Conservation (phyloP, 2,329 filamentous ascomycete genomes). For the Xylaria arbuscula region DNA sequence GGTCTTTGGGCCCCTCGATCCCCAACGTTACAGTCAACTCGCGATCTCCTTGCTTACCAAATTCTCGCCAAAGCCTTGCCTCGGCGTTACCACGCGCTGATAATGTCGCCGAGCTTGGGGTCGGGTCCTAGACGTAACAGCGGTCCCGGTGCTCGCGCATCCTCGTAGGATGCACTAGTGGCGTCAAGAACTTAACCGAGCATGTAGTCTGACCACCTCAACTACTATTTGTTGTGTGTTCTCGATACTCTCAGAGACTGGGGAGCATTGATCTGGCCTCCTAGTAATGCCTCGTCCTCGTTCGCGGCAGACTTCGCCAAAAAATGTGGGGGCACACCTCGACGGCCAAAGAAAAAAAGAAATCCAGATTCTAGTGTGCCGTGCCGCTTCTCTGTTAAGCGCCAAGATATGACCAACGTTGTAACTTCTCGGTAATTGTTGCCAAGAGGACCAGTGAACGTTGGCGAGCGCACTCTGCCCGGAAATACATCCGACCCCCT, state of each 20-base stretch:
- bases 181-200: slow-evolving; percentile 16
- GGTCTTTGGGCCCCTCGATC: slow-evolving; percentile 10
- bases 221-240: slow-evolving; percentile 11
- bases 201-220: slow-evolving; percentile 31
- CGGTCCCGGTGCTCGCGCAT: slow-evolving; percentile 14
- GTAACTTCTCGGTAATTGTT: slow-evolving; percentile 35
- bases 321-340: slow-evolving; percentile 24
- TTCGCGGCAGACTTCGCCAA: slow-evolving; percentile 7
- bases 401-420: slow-evolving; percentile 30
- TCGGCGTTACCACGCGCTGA: slow-evolving; percentile 19
- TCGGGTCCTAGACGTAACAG: slow-evolving; percentile 18
- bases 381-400: slow-evolving; percentile 15
- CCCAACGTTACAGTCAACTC: slow-evolving; percentile 29
- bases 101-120: slow-evolving; percentile 34
- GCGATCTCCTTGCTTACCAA: slow-evolving; percentile 29
- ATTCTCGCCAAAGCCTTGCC: slow-evolving; percentile 34
- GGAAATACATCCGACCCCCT: slow-evolving; percentile 14
- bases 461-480: slow-evolving; percentile 11
- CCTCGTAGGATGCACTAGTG: slow-evolving; percentile 3
- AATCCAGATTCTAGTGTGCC: neutral
- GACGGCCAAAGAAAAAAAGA: neutral
- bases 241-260: neutral
- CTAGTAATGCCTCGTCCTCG: slow-evolving; percentile 11
- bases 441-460: slow-evolving; percentile 28
- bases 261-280: slow-evolving; percentile 19